phyloP scores from a whole-genome alignment of 371 early-diverging fungal genomes.

The Mucor indicus region DNA sequence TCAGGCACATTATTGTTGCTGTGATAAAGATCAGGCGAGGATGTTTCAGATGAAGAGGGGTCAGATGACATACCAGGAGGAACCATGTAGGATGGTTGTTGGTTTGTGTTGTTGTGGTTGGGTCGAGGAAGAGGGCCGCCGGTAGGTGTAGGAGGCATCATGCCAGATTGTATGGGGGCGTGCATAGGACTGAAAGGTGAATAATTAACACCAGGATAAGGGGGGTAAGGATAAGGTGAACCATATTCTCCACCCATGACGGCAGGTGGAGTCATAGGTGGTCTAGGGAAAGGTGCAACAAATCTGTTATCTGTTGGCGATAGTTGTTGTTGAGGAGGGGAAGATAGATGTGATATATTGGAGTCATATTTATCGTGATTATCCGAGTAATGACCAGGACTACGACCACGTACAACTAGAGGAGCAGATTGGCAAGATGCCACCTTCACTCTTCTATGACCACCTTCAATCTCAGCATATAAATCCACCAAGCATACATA shows the following conservation, averaged over 20 bases:
- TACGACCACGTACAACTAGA: slow-evolving; percentile 90
- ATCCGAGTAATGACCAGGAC: slow-evolving; percentile 90
- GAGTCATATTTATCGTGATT: slow-evolving; percentile 23
- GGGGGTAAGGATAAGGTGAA: slow-evolving; percentile 27
- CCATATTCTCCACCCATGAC: slow-evolving; percentile 24
- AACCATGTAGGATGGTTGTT: slow-evolving; percentile 16
- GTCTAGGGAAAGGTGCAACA: slow-evolving; percentile 22
- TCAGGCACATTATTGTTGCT: background rate
- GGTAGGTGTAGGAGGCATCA: slow-evolving; percentile 25
- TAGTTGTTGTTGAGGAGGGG: background rate
- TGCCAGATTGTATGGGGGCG: slow-evolving; percentile 3
- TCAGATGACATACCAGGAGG: slow-evolving; percentile 29
- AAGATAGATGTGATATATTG: background rate
- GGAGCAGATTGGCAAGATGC: slow-evolving; percentile 77
- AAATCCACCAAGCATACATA: slow-evolving; percentile 73
- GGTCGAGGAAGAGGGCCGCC: slow-evolving; percentile 6
- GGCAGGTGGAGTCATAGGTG: slow-evolving; percentile 30
- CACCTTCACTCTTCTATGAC: slow-evolving; percentile 44
- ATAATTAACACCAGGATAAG: slow-evolving; percentile 17
- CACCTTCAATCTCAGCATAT: slow-evolving; percentile 61
- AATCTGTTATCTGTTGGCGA: background rate
- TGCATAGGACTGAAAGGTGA: slow-evolving; percentile 6
- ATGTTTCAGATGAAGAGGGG: slow-evolving; percentile 37
- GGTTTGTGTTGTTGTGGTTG: slow-evolving; percentile 1
- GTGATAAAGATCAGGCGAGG: slow-evolving; percentile 35